These are phyloP conservation scores for Pichia inconspicua DNA, from an alignment of 1,139 yeast species.

Conservation along the genomic window DNA sequence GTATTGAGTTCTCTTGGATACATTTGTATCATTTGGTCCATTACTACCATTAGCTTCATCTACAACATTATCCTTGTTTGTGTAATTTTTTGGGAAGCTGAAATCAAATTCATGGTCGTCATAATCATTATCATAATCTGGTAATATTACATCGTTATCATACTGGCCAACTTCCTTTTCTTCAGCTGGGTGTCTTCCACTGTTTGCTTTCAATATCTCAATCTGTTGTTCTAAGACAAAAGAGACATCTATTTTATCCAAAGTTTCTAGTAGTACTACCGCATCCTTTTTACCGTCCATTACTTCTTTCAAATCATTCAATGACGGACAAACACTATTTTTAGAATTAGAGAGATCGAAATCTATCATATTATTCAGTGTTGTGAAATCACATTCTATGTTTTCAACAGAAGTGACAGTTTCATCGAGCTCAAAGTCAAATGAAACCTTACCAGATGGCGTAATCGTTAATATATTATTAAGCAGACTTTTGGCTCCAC, in stretches of 20 bases:
- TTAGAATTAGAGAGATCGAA: constrained; percentile 8
- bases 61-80: neutral
- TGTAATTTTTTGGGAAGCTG: neutral
- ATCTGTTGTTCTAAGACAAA: neutral
- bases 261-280: constrained; percentile 28
- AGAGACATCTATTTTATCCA: constrained; percentile 21
- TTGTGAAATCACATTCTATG: neutral
- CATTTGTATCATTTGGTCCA: constrained; percentile 17
- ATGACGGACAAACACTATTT: constrained; percentile 41
- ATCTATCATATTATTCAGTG: constrained; percentile 4
- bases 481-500: constrained; percentile 51
- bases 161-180: constrained; percentile 17
- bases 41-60: constrained; percentile 16
- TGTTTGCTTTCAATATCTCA: neutral
- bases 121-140: neutral
- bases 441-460: constrained; percentile 41
- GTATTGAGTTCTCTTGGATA: constrained; percentile 22
- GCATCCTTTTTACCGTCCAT: constrained; percentile 33
- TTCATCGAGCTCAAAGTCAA: constrained; percentile 29
- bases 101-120: neutral
- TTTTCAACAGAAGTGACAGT: constrained; percentile 5
- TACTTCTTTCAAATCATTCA: constrained; percentile 38
- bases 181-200: neutral
- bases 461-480: constrained; percentile 45
- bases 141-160: constrained; percentile 15